A percentile compares a stretch with the other conserved stretches of the same genome.
These are phyloP conservation scores for Hypoxylon sp. DNA, from an alignment of 2,329 filamentous ascomycete genomes.

Conservation along the genomic window DNA sequence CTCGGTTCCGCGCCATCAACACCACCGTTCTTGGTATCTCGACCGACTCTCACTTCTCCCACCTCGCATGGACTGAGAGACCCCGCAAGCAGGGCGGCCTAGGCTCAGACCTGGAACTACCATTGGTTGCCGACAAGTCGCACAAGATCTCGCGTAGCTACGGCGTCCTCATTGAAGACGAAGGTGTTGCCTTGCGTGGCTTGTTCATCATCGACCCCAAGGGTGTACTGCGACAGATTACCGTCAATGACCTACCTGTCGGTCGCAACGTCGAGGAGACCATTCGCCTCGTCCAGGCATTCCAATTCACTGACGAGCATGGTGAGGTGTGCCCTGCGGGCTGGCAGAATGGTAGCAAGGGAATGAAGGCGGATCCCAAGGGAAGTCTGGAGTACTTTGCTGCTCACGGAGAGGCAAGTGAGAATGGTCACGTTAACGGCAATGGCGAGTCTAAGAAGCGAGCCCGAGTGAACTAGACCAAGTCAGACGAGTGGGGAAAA, in stretches of 20 bases:
- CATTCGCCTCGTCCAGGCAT: constrained; percentile 77
- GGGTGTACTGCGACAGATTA: constrained; percentile 73
- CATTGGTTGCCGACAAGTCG: constrained; percentile 74
- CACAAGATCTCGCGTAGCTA: constrained; percentile 73
- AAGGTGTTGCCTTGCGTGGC: constrained; percentile 74
- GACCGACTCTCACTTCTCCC: constrained; percentile 72
- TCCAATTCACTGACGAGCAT: constrained; percentile 88
- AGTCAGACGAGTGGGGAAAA: constrained; percentile 16
- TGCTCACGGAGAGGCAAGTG: constrained; percentile 41
- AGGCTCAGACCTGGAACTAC: constrained; percentile 71
- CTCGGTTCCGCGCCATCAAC: constrained; percentile 71
- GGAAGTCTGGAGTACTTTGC: constrained; percentile 65
- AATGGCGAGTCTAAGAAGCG: constrained; percentile 57
- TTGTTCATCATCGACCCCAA: constrained; percentile 77
- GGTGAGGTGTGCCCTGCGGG: constrained; percentile 78
- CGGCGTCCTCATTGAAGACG: constrained; percentile 74
- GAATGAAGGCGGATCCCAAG: constrained; percentile 67
- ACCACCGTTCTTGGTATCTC: constrained; percentile 72
- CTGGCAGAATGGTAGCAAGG: constrained; percentile 64
- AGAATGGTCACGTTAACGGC: constrained; percentile 54
- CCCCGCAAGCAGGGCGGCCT: constrained; percentile 73
- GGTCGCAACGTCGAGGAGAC: constrained; percentile 76
- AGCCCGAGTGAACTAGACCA: constrained; percentile 44
- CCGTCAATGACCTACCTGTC: constrained; percentile 75
- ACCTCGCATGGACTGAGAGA: constrained; percentile 71